Conservation (phyloP, 2,329 filamentous ascomycete genomes). For the Penicillium sp. region DNA sequence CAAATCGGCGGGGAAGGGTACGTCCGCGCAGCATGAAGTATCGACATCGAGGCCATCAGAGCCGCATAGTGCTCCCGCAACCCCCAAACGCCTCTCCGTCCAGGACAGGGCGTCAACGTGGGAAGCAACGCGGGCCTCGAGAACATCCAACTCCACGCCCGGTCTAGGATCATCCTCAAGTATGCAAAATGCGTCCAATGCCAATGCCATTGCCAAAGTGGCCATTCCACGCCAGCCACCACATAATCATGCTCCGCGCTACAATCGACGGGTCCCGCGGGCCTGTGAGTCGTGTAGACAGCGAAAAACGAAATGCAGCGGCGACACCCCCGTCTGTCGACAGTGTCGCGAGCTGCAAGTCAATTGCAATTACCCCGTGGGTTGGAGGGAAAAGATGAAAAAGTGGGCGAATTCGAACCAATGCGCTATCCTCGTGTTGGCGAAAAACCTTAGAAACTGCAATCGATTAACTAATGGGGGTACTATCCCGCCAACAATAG, state of each 20-base stretch:
- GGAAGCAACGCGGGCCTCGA: constrained; percentile 5
- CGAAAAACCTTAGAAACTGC: neutral
- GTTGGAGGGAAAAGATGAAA: constrained; percentile 40
- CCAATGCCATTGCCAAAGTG: constrained; percentile 24
- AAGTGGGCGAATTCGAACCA: constrained; percentile 27
- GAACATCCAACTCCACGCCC: constrained; percentile 9
- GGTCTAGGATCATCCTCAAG: constrained; percentile 2
- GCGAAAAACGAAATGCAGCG: constrained; percentile 45
- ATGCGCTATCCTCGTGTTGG: neutral
- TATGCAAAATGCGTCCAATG: constrained; percentile 4
- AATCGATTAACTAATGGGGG: constrained; percentile 11
- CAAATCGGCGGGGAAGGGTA: constrained; percentile 10
- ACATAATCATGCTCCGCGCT: constrained; percentile 20
- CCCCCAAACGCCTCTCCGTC: constrained; percentile 8
- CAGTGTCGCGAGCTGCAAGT: constrained; percentile 38
- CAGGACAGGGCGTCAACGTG: constrained; percentile 3
- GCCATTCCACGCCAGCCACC: constrained; percentile 36
- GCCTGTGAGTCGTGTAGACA: constrained; percentile 43
- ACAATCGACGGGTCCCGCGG: constrained; percentile 25
- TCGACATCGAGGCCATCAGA: constrained; percentile 5
- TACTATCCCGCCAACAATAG: constrained; percentile 19
- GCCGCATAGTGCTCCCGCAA: constrained; percentile 20
- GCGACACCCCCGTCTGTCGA: constrained; percentile 36
- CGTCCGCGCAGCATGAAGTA: constrained; percentile 8
- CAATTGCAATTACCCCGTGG: constrained; percentile 38